phyloP scores from a whole-genome alignment of 2,329 filamentous ascomycete species.

The Aplosporella prunicola region DNA sequence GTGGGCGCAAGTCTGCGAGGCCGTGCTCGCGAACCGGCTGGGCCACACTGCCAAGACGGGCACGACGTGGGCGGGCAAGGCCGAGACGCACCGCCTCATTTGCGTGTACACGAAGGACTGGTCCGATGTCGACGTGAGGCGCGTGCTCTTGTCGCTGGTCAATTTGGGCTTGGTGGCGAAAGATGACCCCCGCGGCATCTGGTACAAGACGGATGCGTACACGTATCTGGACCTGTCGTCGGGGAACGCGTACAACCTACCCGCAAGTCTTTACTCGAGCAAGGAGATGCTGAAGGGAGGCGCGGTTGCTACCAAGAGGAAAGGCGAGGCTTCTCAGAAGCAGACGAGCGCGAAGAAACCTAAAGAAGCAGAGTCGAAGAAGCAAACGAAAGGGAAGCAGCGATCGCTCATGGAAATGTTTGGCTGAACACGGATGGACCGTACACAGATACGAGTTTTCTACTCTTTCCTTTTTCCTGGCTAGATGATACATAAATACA shows the following conservation, averaged over 20 bases:
- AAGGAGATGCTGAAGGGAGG: slow-evolving; percentile 21
- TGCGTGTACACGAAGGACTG: slow-evolving; percentile 76
- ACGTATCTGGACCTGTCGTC: slow-evolving; percentile 35
- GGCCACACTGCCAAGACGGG: slow-evolving; percentile 67
- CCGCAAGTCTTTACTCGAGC: slow-evolving; percentile 36
- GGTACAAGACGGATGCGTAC: slow-evolving; percentile 65
- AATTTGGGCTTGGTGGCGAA: slow-evolving; percentile 49
- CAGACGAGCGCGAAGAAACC: neutral
- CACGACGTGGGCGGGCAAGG: slow-evolving; percentile 34
- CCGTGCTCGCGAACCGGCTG: slow-evolving; percentile 58
- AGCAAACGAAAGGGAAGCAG: neutral
- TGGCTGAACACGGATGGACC: too few relatives aligned
- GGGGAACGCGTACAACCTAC: slow-evolving; percentile 31
- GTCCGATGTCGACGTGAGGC: slow-evolving; percentile 51
- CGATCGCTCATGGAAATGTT: slow-evolving; percentile 1
- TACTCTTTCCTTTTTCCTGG: too few relatives aligned
- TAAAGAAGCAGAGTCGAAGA: neutral
- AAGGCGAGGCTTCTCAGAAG: neutral
- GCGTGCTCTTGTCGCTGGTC: slow-evolving; percentile 55
- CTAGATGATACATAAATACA: too few relatives aligned
- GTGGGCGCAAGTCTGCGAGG: slow-evolving; percentile 59
- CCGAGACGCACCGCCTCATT: slow-evolving; percentile 47
- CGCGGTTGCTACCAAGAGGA: slow-evolving; percentile 1
- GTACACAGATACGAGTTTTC: too few relatives aligned
- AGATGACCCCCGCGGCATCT: slow-evolving; percentile 44